Percentiles rank a stretch among this genome's conserved stretches.
These are phyloP conservation scores for Alternaria brassicae DNA, from an alignment of 2,329 filamentous ascomycete genomes.

Conservation along the genomic window DNA sequence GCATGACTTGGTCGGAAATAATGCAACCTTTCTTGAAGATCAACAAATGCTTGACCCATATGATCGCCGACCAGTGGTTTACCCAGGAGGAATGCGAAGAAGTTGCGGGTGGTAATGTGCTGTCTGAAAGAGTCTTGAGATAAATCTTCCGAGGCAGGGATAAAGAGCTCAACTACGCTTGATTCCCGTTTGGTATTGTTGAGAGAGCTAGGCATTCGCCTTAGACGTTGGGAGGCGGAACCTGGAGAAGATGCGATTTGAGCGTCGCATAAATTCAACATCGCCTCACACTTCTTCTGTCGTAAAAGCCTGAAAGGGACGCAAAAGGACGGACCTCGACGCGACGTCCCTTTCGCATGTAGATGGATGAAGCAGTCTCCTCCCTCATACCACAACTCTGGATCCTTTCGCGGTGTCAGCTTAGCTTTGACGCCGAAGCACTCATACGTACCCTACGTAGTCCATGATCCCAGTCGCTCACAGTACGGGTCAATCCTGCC, in stretches of 20 bases:
- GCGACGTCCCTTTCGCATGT: conserved; percentile 69
- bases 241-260: conserved; percentile 34
- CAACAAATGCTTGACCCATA: conserved; percentile 69
- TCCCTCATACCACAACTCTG: conserved; percentile 71
- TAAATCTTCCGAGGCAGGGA: conserved; percentile 67
- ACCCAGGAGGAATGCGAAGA: conserved; percentile 74
- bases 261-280: conserved; percentile 61
- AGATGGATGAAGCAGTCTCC: conserved; percentile 76
- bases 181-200: conserved; percentile 49
- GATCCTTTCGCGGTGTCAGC: conserved; percentile 61
- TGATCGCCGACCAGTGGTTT: conserved; percentile 71
- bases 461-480: conserved; percentile 53
- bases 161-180: conserved; percentile 65
- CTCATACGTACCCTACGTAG: conserved; percentile 52
- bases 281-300: conserved; percentile 63
- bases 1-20: conserved; percentile 63
- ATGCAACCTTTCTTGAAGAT: conserved; percentile 70
- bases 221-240: conserved; percentile 14
- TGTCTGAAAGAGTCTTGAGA: conserved; percentile 66
- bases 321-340: conserved; percentile 71
- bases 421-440: not conserved
- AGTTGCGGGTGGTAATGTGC: conserved; percentile 74
- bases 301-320: conserved; percentile 67
- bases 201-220: conserved; percentile 39
- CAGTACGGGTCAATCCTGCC: conserved; percentile 43